Evolutionary conservation across 306 rosid species (phyloP).

Genomic region (Abrus precatorius): DNA sequence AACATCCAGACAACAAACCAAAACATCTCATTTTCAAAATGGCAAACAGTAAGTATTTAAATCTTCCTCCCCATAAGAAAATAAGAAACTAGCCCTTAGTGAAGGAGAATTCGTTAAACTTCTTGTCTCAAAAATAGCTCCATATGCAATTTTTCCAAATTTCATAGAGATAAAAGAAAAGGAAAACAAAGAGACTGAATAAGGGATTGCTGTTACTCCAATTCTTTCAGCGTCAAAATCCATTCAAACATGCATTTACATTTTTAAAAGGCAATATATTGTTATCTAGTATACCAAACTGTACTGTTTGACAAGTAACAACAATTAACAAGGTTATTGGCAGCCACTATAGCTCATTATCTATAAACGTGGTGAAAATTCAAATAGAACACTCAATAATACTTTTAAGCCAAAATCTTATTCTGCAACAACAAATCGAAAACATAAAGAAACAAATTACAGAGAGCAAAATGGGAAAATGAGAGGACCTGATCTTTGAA

Average conservation of each 20-base stretch:
- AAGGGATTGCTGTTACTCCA: background rate
- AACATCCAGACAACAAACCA: background rate
- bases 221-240: slow-evolving; percentile 16
- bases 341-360: background rate
- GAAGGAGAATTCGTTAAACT: background rate
- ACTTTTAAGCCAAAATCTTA: background rate
- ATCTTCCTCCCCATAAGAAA: slow-evolving; percentile 3
- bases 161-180: slow-evolving; percentile 17
- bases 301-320: background rate
- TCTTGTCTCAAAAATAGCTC: background rate
- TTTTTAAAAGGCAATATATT: background rate
- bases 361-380: background rate
- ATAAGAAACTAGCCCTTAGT: background rate
- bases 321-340: background rate
- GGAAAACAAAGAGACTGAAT: slow-evolving; percentile 9
- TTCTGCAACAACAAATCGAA: background rate
- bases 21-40: slow-evolving; percentile 3
- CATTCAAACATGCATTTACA: background rate
- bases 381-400: background rate
- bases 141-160: background rate
- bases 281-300: background rate
- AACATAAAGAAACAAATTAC: slow-evolving; percentile 2
- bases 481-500: slow-evolving; percentile 79
- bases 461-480: background rate
- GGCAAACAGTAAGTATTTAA: background rate